A percentile compares a stretch with the other conserved stretches of the same genome.
These are phyloP conservation scores for Dactylellina parvicollis DNA, from an alignment of 2,329 filamentous ascomycete species.

Conservation along the genomic window DNA sequence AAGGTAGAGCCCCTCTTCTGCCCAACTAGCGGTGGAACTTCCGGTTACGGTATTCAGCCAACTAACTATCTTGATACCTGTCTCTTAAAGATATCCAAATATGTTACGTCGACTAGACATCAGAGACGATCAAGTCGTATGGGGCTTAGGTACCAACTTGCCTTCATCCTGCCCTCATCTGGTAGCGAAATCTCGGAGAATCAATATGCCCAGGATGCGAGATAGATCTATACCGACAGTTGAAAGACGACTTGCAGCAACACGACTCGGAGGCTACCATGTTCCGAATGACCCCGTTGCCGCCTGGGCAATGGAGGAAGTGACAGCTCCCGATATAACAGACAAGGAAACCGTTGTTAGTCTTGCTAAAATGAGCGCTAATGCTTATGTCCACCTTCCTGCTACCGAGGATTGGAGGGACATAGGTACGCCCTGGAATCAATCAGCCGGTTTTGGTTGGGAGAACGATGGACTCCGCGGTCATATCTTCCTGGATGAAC, in stretches of 20 bases:
- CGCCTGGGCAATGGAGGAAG: conserved; percentile 83
- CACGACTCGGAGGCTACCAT: conserved; percentile 74
- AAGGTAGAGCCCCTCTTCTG: conserved; percentile 66
- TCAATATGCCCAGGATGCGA: conserved; percentile 80
- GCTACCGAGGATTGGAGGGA: conserved; percentile 82
- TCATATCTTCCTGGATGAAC: conserved; percentile 88
- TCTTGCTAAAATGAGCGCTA: conserved; percentile 85
- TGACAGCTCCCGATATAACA: conserved; percentile 81
- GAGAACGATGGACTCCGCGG: conserved; percentile 86
- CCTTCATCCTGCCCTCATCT: conserved; percentile 67
- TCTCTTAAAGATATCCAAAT: conserved; percentile 69
- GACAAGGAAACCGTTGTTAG: conserved; percentile 85
- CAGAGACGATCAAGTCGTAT: conserved; percentile 70
- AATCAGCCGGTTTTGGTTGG: conserved; percentile 92
- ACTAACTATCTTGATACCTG: neutral
- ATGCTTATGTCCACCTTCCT: conserved; percentile 84
- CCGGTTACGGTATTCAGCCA: too few relatives aligned
- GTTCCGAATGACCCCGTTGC: conserved; percentile 67
- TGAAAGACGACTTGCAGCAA: conserved; percentile 78
- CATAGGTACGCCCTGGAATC: conserved; percentile 80
- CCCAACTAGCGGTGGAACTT: neutral
- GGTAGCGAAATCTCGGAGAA: conserved; percentile 71
- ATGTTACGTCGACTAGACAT: conserved; percentile 83
- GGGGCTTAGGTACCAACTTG: conserved; percentile 71
- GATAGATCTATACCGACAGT: conserved; percentile 81